Percentiles rank a stretch among this genome's conserved stretches.
phyloP scores from a whole-genome alignment of 2,329 filamentous ascomycete genomes.

The Mycosphaerella arachidis region DNA sequence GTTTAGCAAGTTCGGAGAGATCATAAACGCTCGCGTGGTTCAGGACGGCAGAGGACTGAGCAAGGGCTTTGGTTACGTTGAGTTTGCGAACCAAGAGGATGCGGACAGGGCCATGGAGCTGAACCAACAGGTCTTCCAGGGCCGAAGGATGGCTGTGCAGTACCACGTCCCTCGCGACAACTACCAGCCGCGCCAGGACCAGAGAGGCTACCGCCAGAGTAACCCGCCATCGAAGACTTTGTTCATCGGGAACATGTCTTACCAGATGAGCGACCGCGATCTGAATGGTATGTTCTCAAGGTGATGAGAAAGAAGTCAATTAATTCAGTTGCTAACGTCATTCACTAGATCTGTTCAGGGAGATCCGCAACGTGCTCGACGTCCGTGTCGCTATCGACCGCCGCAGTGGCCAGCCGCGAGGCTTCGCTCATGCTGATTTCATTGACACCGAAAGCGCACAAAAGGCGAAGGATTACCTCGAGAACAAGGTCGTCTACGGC shows the following conservation, averaged over 20 bases:
- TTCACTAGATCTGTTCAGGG: slow-evolving; percentile 59
- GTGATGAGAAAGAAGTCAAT: neutral
- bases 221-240: slow-evolving; percentile 60
- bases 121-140: slow-evolving; percentile 59
- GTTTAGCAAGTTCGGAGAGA: slow-evolving; percentile 55
- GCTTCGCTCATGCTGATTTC: slow-evolving; percentile 84
- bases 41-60: slow-evolving; percentile 60
- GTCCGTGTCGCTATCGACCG: slow-evolving; percentile 80
- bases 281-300: slow-evolving; percentile 52
- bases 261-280: slow-evolving; percentile 78
- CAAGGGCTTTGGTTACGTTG: slow-evolving; percentile 67
- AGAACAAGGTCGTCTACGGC: slow-evolving; percentile 58
- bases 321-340: neutral
- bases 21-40: slow-evolving; percentile 53
- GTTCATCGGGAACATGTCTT: slow-evolving; percentile 82
- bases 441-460: slow-evolving; percentile 61
- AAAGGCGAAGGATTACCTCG: slow-evolving; percentile 55
- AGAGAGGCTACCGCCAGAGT: neutral
- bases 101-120: slow-evolving; percentile 56
- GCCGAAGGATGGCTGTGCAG: slow-evolving; percentile 60
- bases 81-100: slow-evolving; percentile 51
- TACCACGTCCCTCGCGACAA: slow-evolving; percentile 42
- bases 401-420: slow-evolving; percentile 72
- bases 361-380: slow-evolving; percentile 65
- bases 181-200: neutral